Evolutionary conservation across 169 alveolate genomes (phyloP), one percentile per base, ranked within the genome.

Genomic region (Toxoplasma gondii): DNA sequence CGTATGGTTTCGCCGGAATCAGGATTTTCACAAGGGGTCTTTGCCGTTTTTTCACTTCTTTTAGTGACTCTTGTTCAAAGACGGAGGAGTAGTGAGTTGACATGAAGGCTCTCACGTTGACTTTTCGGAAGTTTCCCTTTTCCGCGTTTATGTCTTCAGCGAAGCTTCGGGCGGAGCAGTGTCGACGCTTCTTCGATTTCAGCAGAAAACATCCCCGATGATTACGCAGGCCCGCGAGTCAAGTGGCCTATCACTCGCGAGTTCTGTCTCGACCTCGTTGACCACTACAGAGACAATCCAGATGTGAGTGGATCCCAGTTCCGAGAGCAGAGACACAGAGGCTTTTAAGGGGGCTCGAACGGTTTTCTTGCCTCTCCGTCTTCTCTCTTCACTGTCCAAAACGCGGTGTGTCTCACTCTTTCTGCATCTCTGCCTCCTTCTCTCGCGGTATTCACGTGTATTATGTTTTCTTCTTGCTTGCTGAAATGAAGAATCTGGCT

Each of bases 221-320:
- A 84, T 64, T 93, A 93, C 84, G 44, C 84, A 53, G 95, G 95
- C 36, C 95, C 95, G 29, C 81, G 87, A 27, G 49, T 93, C 58
- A 87, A 45, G 44, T 93, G 95, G 95, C 95, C 95, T 7, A 69
- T 93, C 88, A 93, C 93, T 0, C 43, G 94, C 34, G 88, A 87
- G 88, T 93, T 87, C 81, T 94, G 93, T 10, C 80, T 93, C 22
- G 93, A 87, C 78, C 80, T 93, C 67, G 39, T 93, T 0, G 94
- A 93, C 53, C 91, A 93, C 80, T 93, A 69, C 88, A 81, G 95
- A 27, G 95, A 93, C 78, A 22, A 93, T 34, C 86, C 95, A 49
- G 93, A 93, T 39, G 95, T 93, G 34, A 91, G 93, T 9, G 17
- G 16, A 36, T 54, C 29, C 88, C 9, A 10, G 74, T 1, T 19